phyloP scores from a whole-genome alignment of 2,329 filamentous ascomycete genomes.

The Lizonia empirigonia region DNA sequence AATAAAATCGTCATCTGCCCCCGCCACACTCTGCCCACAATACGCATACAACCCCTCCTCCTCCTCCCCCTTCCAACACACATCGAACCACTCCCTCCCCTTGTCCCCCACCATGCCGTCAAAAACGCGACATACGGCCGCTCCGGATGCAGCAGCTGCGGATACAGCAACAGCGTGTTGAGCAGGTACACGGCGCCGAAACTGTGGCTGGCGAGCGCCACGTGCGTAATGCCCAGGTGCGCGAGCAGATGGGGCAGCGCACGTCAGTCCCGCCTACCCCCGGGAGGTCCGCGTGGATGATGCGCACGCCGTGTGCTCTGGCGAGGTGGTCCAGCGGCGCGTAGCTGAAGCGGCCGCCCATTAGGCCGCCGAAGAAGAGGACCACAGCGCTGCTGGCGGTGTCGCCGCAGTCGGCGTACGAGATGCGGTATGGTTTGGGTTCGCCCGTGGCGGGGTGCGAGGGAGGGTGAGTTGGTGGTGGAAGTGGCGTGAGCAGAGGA shows the following conservation, averaged over 20 bases:
- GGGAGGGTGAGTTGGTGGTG: slow-evolving; percentile 6
- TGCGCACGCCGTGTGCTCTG: slow-evolving; percentile 20
- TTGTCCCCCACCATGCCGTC: slow-evolving; percentile 30
- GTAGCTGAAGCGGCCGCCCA: slow-evolving; percentile 25
- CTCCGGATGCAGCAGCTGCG: slow-evolving; percentile 24
- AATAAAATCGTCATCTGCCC: slow-evolving; percentile 27
- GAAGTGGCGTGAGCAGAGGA: slow-evolving; percentile 20
- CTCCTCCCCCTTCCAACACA: slow-evolving; percentile 17
- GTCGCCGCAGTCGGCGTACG: slow-evolving; percentile 28
- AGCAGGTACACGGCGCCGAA: slow-evolving; percentile 31
- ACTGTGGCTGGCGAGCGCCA: slow-evolving; percentile 29
- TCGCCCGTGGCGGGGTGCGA: neutral
- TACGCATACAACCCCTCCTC: slow-evolving; percentile 8
- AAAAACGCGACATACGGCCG: slow-evolving; percentile 29
- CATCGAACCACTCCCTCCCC: slow-evolving; percentile 28
- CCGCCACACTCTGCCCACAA: slow-evolving; percentile 16
- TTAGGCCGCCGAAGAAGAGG: slow-evolving; percentile 29
- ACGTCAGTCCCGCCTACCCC: slow-evolving; percentile 28
- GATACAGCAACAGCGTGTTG: slow-evolving; percentile 26
- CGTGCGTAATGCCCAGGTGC: slow-evolving; percentile 26
- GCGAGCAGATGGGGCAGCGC: slow-evolving; percentile 24
- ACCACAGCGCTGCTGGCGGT: slow-evolving; percentile 25
- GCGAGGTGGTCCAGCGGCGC: slow-evolving; percentile 26
- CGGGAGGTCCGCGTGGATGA: slow-evolving; percentile 30
- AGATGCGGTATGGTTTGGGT: neutral